A percentile compares a stretch with the other conserved stretches of the same genome.
These are phyloP conservation scores for Cyclotella baltica DNA, from an alignment of 108 stramenopile species.

Conservation along the genomic window DNA sequence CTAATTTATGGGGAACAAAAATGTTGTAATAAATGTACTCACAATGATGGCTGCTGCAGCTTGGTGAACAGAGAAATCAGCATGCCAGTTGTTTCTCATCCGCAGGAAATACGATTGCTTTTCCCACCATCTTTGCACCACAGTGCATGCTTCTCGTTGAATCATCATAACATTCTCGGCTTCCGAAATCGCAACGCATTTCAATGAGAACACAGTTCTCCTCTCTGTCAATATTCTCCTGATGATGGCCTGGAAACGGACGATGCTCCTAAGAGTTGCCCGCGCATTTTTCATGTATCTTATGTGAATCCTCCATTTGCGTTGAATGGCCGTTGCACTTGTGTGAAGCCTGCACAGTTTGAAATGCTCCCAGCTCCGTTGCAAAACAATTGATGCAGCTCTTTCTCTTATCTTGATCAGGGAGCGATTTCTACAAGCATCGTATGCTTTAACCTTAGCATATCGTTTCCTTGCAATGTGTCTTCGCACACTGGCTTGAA, in stretches of 20 bases:
- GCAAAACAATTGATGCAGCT: neutral
- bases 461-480: slow-evolving; percentile 8
- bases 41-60: slow-evolving; percentile 36
- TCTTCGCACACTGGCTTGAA: slow-evolving; percentile 8
- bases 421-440: neutral
- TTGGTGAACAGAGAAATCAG: slow-evolving; percentile 10
- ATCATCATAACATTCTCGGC: slow-evolving; percentile 11
- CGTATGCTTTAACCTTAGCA: slow-evolving; percentile 3
- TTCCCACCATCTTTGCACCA: slow-evolving; percentile 30
- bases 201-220: neutral
- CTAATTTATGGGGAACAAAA: neutral
- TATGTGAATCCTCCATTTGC: slow-evolving; percentile 2
- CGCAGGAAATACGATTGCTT: neutral
- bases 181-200: slow-evolving; percentile 3
- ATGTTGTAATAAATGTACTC: slow-evolving; percentile 1
- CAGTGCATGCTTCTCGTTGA: neutral
- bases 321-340: slow-evolving; percentile 17
- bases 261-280: neutral
- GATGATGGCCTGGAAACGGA: neutral
- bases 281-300: neutral
- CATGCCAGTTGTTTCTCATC: neutral
- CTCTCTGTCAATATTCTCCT: slow-evolving; percentile 3
- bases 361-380: neutral
- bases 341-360: neutral
- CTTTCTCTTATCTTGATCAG: neutral